A percentile compares a stretch with the other conserved stretches of the same genome.
These are phyloP conservation scores for Chalciporus sp. DNA, from an alignment of 1,284 basidiomycete genomes.

Conservation along the genomic window DNA sequence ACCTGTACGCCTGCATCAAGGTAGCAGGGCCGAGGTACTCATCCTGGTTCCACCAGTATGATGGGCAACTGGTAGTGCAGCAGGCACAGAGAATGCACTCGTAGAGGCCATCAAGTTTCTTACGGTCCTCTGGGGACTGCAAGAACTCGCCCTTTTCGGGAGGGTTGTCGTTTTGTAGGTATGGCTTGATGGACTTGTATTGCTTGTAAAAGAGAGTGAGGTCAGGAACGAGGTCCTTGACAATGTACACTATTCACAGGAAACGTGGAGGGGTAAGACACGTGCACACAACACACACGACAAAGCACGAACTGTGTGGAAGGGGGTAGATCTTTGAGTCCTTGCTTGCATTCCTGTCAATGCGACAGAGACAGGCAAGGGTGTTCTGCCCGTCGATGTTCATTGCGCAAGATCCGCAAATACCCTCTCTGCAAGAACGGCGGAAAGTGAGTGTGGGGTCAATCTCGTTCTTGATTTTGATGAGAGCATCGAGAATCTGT, in stretches of 20 bases:
- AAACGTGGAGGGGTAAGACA: not conserved
- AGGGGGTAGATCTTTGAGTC: conserved; percentile 95
- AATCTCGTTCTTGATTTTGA: conserved; percentile 99
- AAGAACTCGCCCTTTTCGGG: conserved; percentile 86
- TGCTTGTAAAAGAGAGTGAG: conserved; percentile 97
- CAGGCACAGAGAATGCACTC: conserved; percentile 95
- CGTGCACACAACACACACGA: not conserved
- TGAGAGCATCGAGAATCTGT: conserved; percentile 87
- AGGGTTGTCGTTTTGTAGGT: conserved; percentile 89
- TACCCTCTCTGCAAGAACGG: conserved; percentile 96
- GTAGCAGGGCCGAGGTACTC: conserved; percentile 97
- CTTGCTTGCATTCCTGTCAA: conserved; percentile 75
- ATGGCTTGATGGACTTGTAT: conserved; percentile 99
- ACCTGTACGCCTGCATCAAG: conserved; percentile 93
- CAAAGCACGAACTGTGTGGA: conserved; percentile 84
- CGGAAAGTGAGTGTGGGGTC: conserved; percentile 97
- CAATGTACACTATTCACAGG: conserved; percentile 83
- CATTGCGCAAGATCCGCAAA: conserved; percentile 99
- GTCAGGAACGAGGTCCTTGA: conserved; percentile 96
- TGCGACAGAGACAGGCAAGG: conserved; percentile 95
- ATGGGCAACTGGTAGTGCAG: conserved; percentile 95
- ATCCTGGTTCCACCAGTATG: conserved; percentile 99
- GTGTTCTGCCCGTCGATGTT: conserved; percentile 99
- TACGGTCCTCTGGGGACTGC: conserved; percentile 90
- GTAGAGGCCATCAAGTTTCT: conserved; percentile 97